Evolutionary conservation across 2,329 filamentous ascomycete species (phyloP).

Genomic region (Thielaviopsis ethacetica): DNA sequence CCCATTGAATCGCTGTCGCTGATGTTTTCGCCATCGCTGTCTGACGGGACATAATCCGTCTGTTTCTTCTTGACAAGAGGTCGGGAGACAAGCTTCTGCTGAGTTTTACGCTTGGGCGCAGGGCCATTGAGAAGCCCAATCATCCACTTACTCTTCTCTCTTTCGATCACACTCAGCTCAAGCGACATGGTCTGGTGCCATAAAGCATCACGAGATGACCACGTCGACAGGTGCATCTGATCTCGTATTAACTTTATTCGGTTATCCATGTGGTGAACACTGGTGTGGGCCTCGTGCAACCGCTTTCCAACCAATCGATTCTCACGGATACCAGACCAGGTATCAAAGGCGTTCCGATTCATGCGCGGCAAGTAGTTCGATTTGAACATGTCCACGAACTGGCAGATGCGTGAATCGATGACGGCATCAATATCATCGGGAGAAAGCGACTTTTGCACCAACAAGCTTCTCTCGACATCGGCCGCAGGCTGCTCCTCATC

Average conservation of each 20-base stretch:
- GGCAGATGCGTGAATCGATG: constrained; percentile 7
- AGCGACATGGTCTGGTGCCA: constrained; percentile 39
- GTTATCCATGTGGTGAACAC: constrained; percentile 26
- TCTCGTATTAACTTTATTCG: constrained; percentile 40
- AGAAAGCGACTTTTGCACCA: constrained; percentile 14
- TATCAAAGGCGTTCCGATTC: constrained; percentile 6
- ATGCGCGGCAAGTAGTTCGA: constrained; percentile 6
- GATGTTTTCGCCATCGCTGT: constrained; percentile 34
- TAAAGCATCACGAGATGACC: constrained; percentile 36
- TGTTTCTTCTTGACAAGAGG: background rate
- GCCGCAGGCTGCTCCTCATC: constrained; percentile 17
- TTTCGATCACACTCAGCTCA: constrained; percentile 48
- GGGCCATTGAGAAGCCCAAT: constrained; percentile 28
- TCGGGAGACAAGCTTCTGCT: constrained; percentile 10
- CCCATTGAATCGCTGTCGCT: constrained; percentile 30
- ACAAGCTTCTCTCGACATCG: constrained; percentile 36
- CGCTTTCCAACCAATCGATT: constrained; percentile 15
- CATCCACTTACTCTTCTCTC: constrained; percentile 35
- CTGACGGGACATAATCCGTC: constrained; percentile 13
- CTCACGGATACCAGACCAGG: constrained; percentile 4
- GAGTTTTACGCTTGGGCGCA: constrained; percentile 13
- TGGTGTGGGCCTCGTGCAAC: constrained; percentile 26
- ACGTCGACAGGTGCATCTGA: constrained; percentile 35
- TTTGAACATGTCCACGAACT: constrained; percentile 4
- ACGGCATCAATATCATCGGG: constrained; percentile 5